Conservation (phyloP, 257 asterid species). For the Henckelia pumila region DNA sequence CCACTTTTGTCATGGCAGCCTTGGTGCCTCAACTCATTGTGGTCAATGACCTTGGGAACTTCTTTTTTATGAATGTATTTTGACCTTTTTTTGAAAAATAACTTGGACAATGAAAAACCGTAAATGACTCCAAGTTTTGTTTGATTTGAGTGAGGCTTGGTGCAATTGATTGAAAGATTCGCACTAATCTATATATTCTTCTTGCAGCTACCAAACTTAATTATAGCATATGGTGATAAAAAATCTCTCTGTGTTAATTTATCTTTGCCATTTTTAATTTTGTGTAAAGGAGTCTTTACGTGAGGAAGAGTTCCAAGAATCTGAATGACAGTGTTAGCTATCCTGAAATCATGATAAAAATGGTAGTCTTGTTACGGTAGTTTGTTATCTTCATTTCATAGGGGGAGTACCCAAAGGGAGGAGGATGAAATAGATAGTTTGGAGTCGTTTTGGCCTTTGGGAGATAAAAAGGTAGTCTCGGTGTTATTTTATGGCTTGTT, state of each 20-base stretch:
- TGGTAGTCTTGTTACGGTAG: background rate
- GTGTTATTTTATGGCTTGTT: background rate
- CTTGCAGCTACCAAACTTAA: background rate
- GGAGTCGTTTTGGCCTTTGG: background rate
- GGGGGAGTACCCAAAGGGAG: background rate
- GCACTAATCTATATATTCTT: background rate
- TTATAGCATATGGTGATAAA: background rate
- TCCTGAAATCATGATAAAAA: constrained; percentile 15
- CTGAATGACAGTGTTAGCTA: background rate
- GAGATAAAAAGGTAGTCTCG: background rate
- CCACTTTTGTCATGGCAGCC: background rate
- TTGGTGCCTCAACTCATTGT: background rate
- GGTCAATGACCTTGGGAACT: background rate
- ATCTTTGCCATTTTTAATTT: constrained; percentile 17
- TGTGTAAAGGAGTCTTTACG: constrained; percentile 6
- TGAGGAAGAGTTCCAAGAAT: too few relatives aligned
- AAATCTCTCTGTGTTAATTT: background rate
- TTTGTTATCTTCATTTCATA: background rate
- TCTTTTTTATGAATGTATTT: background rate
- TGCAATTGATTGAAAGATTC: background rate
- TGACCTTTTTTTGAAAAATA: too few relatives aligned
- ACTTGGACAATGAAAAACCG: background rate
- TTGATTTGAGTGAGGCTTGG: background rate
- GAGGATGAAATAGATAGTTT: background rate
- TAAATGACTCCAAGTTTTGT: background rate